Conservation (phyloP, 169 alveolate species). For the Plasmodium knowlesi region DNA sequence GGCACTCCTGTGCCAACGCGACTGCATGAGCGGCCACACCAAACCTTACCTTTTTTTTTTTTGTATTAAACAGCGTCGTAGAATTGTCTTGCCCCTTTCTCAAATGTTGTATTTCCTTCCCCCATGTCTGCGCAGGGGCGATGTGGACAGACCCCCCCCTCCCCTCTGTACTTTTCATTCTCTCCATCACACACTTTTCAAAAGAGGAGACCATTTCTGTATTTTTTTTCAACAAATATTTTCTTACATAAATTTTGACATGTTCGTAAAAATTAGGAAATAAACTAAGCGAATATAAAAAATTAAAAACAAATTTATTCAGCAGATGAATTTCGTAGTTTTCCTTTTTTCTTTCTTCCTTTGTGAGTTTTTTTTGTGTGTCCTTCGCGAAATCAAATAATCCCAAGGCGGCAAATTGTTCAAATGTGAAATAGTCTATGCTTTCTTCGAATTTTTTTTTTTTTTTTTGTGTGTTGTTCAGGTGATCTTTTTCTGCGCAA, state of each 20-base stretch:
- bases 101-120: not conserved
- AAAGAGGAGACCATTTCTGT: conserved; percentile 6
- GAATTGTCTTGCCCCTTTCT: not conserved
- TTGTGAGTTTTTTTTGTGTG: not conserved
- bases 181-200: conserved; percentile 26
- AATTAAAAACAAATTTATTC: conserved; percentile 39
- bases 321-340: conserved; percentile 39
- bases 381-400: conserved; percentile 20
- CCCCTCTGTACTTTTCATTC: not conserved
- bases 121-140: conserved; percentile 1
- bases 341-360: not conserved
- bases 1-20: not conserved
- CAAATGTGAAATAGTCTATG: conserved; percentile 10
- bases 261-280: conserved; percentile 63
- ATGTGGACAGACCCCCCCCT: not conserved
- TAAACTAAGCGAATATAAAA: conserved; percentile 8
- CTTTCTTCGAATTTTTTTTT: not conserved
- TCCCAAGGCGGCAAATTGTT: conserved; percentile 26
- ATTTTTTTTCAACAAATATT: conserved; percentile 46
- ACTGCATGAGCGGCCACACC: not conserved
- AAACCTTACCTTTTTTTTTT: conserved; percentile 36
- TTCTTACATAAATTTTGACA: conserved; percentile 27
- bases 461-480: not conserved
- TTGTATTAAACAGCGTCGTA: conserved; percentile 4
- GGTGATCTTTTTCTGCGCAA: not conserved